A percentile compares a stretch with the other conserved stretches of the same genome.
Evolutionary conservation across 192 early-diverging fungal genomes (phyloP).

Genomic region (Backusella mclennaniae): DNA sequence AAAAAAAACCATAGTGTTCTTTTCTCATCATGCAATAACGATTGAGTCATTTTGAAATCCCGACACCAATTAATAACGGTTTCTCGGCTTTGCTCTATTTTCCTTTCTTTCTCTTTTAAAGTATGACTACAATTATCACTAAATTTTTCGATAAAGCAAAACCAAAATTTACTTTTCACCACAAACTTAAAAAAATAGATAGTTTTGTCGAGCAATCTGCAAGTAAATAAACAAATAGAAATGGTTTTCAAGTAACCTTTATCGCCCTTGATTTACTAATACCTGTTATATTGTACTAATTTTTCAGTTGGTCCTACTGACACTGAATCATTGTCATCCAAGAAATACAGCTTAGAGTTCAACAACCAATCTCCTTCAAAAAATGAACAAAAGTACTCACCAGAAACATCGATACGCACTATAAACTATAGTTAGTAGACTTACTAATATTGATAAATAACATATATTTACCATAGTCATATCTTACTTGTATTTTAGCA

Average conservation of each 20-base stretch:
- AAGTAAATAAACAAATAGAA: background rate
- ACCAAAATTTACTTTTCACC: constrained; percentile 1
- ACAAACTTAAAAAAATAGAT: background rate
- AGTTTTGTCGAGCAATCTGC: background rate
- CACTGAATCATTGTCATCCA: background rate
- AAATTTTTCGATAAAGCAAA: constrained; percentile 23
- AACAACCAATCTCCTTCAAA: background rate
- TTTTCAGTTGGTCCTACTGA: constrained; percentile 8
- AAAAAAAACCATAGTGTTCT: background rate
- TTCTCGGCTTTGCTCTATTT: background rate
- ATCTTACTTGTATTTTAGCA: background rate
- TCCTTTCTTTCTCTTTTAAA: background rate
- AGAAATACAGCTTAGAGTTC: background rate
- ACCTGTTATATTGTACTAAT: background rate
- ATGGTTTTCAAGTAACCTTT: background rate
- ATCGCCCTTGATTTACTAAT: background rate
- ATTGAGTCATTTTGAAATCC: background rate
- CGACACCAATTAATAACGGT: background rate
- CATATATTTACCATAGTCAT: background rate
- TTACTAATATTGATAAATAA: background rate
- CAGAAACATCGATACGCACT: background rate
- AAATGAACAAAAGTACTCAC: background rate
- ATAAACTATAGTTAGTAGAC: background rate
- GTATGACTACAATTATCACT: background rate
- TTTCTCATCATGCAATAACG: background rate